A percentile compares a stretch with the other conserved stretches of the same genome.
Conservation (phyloP, 2,329 filamentous ascomycete genomes). For the Aspergillus alliaceus region DNA sequence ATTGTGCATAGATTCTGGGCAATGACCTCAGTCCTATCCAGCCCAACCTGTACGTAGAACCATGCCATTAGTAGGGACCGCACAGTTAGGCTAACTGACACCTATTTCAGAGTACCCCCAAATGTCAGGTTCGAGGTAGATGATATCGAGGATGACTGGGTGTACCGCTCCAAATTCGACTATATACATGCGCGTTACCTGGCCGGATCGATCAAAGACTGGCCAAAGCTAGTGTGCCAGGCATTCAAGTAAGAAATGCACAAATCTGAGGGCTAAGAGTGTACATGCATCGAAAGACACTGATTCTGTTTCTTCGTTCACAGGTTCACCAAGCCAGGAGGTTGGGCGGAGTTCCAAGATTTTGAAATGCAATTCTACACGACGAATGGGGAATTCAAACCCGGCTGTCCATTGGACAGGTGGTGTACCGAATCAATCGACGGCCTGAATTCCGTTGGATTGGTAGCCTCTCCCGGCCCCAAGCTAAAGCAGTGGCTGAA, state of each 20-base stretch:
- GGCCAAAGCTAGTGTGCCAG: slow-evolving; percentile 5
- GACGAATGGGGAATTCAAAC: not conserved
- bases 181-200: slow-evolving; percentile 10
- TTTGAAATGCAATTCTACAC: slow-evolving; percentile 6
- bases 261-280: not conserved
- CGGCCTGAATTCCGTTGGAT: not conserved
- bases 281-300: not conserved
- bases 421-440: not conserved
- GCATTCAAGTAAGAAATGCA: not conserved
- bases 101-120: not conserved
- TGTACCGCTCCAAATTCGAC: slow-evolving; percentile 1
- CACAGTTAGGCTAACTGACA: not conserved
- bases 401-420: not conserved
- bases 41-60: not conserved
- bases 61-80: not conserved
- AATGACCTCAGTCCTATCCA: not conserved
- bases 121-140: slow-evolving; percentile 11
- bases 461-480: not conserved
- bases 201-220: slow-evolving; percentile 9
- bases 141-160: slow-evolving; percentile 8
- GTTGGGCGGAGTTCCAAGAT: slow-evolving; percentile 12
- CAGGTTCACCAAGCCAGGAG: slow-evolving; percentile 3
- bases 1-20: not conserved
- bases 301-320: no score
- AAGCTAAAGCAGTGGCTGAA: not conserved